Conservation (phyloP, 75 land plant genomes). For the Ceratopteris richardii region DNA sequence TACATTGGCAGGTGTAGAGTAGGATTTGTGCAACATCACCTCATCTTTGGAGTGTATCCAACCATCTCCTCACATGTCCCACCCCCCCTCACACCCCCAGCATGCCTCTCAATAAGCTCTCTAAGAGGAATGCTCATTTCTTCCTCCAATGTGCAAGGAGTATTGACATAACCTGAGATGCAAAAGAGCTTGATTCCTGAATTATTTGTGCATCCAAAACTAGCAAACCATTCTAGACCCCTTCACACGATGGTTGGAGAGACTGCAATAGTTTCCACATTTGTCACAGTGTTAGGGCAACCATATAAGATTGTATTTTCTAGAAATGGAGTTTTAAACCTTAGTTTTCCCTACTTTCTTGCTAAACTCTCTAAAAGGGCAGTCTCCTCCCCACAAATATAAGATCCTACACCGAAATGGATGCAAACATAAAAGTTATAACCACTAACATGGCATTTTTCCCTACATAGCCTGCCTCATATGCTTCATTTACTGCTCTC, state of each 20-base stretch:
- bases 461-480: no score
- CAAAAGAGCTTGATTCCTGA: conserved; percentile 87
- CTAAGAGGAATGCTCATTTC: conserved; percentile 93
- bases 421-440: no score
- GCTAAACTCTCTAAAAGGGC: conserved; percentile 85
- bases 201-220: conserved; percentile 92
- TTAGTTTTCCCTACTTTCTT: conserved; percentile 87
- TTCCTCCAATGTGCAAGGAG: conserved; percentile 93
- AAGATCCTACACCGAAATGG: conserved; percentile 92
- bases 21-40: no score
- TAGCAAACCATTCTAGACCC: conserved; percentile 96
- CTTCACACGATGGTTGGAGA: conserved; percentile 82
- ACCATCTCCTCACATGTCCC: no score
- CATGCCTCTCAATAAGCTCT: no score
- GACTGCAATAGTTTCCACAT: no score
- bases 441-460: no score
- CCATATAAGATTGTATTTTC: conserved; percentile 94
- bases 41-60: no score
- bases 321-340: conserved; percentile 91
- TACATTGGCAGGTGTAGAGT: no score
- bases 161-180: conserved; percentile 87
- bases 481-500: no score
- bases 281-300: conserved; percentile 87
- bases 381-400: conserved; percentile 95
- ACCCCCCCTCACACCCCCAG: conserved; percentile 94